Percentiles rank a stretch among this genome's conserved stretches.
Conservation (phyloP, 345 rosid genomes). For the Orychophragmus violaceus region DNA sequence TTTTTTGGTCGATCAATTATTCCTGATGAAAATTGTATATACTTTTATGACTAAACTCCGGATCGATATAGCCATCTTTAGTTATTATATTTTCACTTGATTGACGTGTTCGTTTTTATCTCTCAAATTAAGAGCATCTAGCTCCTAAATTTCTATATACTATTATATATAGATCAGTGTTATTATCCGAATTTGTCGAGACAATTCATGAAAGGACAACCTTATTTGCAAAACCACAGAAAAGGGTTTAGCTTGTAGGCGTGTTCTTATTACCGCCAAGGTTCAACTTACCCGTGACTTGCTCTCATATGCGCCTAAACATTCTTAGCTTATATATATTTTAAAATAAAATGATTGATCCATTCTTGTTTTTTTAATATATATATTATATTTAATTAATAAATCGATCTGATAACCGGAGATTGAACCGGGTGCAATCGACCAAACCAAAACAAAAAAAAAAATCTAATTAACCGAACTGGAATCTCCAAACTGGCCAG, state of each 20-base stretch:
- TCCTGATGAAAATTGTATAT: not conserved
- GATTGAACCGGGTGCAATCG: too few relatives aligned
- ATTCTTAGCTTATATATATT: not conserved
- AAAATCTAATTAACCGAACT: too few relatives aligned
- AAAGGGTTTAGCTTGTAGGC: conserved; percentile 9
- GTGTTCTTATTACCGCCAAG: conserved; percentile 16
- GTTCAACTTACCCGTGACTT: conserved; percentile 17
- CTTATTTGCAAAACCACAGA: conserved; percentile 3
- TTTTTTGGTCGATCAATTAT: not conserved
- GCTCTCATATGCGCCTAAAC: conserved; percentile 9
- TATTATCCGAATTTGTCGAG: not conserved
- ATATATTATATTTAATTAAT: too few relatives aligned
- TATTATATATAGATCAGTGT: not conserved
- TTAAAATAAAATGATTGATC: not conserved
- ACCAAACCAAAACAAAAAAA: too few relatives aligned
- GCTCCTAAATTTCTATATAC: not conserved
- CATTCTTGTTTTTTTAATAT: too few relatives aligned
- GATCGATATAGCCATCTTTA: not conserved
- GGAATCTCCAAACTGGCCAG: too few relatives aligned
- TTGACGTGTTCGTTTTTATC: not conserved
- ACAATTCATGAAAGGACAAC: conserved; percentile 12
- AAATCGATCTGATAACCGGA: too few relatives aligned
- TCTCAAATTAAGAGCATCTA: not conserved
- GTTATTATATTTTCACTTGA: not conserved
- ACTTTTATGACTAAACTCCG: not conserved